Evolutionary conservation across 164 flowering plant genomes (phyloP).

Genomic region (Magnolia kwangsiensis): DNA sequence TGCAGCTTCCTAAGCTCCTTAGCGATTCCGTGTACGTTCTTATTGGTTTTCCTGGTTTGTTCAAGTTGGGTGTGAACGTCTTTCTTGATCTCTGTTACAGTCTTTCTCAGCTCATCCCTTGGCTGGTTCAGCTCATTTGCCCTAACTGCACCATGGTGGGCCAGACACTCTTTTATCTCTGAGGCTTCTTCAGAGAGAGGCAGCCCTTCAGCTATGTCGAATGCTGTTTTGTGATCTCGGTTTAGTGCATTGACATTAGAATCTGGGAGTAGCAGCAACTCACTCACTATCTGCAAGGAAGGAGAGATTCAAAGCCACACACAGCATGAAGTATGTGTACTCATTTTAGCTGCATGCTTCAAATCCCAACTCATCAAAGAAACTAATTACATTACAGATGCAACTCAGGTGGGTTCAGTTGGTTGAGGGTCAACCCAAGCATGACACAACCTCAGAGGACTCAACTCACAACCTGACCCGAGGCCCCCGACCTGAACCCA

Average conservation of each 20-base stretch:
- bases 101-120: slow-evolving; percentile 66
- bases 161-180: slow-evolving; percentile 50
- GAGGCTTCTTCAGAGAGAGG: slow-evolving; percentile 57
- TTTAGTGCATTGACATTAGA: slow-evolving; percentile 64
- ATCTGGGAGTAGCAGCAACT: slow-evolving; percentile 50
- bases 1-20: slow-evolving; percentile 70
- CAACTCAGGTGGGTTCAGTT: too few species aligned
- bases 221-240: slow-evolving; percentile 72
- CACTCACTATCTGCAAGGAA: slow-evolving; percentile 58
- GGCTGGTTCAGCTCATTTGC: slow-evolving; percentile 80
- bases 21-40: slow-evolving; percentile 59
- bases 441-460: too few species aligned
- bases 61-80: slow-evolving; percentile 73
- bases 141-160: slow-evolving; percentile 47
- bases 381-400: too few species aligned
- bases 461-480: too few species aligned
- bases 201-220: slow-evolving; percentile 69
- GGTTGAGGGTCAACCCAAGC: too few species aligned
- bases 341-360: not conserved
- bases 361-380: too few species aligned
- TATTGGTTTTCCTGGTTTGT: slow-evolving; percentile 68
- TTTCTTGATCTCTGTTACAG: slow-evolving; percentile 67
- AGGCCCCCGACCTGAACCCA: not conserved
- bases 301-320: not conserved
- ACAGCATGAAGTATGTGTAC: not conserved